Base-by-base conservation (phyloP, 2,329 filamentous ascomycete genomes). In the Exophiala dermatitidis region DNA sequence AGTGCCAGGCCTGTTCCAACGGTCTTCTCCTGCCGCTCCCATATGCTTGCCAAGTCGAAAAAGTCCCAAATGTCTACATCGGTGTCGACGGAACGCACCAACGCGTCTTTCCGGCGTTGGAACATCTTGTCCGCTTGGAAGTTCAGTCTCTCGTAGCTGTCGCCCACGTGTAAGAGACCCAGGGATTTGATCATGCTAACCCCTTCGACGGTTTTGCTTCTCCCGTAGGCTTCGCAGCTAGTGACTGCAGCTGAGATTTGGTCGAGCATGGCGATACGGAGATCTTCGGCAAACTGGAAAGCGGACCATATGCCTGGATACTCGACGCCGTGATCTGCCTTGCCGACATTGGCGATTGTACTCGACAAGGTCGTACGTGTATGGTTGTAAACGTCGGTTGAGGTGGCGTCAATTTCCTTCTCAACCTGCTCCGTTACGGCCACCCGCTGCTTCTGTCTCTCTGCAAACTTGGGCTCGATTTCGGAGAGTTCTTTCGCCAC, bases 91-190 rank as follows among this genome's bases (percentile, higher is more conserved):
- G 95, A 85, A 59, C 89, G 83, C 4, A 88, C 90, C 38, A 95
- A 74, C 1, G 83, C 81, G 68, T 98, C 88, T 55, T 84, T 81
- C 65, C 86, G 86, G 57, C 88, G 83, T 55, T 83, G 84, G 76
- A 97, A 98, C 93, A 98, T 97, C 66, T 90, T 82, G 63, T 96
- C 90, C 1, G 89, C 83, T 31, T 86, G 83, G 82, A 98, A 96
- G 61, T 83, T 88, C 43, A 96, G 81, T 62, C 90, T 86, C 26
- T 86, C 79, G 63, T 91, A 94, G 63, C 91, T 86, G 63, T 93
- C 83, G 6, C 91, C 91, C 4, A 97, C 81, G 67, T 98, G 91
- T 34, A 91, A 69, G 10, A 97, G 75, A 29, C 93, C 93, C 1
- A 97, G 79, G 61, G 89, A 85, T 67, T 94, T 94, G 70, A 97